Evolutionary conservation across 495 filamentous ascomycete species (phyloP).

Genomic region (Podospora anserina): DNA sequence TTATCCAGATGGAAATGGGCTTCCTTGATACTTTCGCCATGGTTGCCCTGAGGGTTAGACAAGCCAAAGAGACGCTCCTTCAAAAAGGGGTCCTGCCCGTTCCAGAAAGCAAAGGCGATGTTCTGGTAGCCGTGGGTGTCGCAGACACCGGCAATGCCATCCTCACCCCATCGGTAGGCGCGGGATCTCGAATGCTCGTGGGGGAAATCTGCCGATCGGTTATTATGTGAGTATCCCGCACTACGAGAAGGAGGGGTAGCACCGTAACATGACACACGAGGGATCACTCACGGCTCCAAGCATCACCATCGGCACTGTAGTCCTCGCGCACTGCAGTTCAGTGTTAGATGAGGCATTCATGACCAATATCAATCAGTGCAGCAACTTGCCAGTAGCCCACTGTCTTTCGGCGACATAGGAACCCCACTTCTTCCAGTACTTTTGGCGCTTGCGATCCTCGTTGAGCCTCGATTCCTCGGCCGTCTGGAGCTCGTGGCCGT

Average conservation of each 20-base stretch:
- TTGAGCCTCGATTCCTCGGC: conserved; percentile 85
- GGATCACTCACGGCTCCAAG: conserved; percentile 79
- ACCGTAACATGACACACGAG: not conserved
- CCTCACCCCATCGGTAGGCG: conserved; percentile 91
- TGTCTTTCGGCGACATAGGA: conserved; percentile 73
- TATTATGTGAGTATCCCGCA: conserved; percentile 13
- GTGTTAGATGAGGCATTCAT: not conserved
- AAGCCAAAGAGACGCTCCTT: conserved; percentile 94
- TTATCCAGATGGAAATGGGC: conserved; percentile 96
- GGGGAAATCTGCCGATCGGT: conserved; percentile 67
- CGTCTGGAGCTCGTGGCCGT: conserved; percentile 76
- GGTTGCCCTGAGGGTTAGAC: conserved; percentile 93
- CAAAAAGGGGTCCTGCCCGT: conserved; percentile 88
- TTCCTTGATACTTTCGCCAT: conserved; percentile 95
- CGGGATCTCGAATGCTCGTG: conserved; percentile 87
- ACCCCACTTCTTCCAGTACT: conserved; percentile 97
- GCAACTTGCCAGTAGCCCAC: conserved; percentile 75
- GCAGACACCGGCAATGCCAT: conserved; percentile 93
- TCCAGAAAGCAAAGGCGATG: conserved; percentile 96
- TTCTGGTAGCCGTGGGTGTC: conserved; percentile 88
- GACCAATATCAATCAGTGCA: not conserved
- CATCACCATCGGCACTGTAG: conserved; percentile 82
- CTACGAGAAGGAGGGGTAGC: not conserved
- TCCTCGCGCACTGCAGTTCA: conserved; percentile 77
- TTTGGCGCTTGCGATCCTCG: conserved; percentile 72